Percentiles rank a stretch among this genome's conserved stretches.
phyloP scores from a whole-genome alignment of 805 yeast genomes.

The Hanseniaspora jakobsenii region DNA sequence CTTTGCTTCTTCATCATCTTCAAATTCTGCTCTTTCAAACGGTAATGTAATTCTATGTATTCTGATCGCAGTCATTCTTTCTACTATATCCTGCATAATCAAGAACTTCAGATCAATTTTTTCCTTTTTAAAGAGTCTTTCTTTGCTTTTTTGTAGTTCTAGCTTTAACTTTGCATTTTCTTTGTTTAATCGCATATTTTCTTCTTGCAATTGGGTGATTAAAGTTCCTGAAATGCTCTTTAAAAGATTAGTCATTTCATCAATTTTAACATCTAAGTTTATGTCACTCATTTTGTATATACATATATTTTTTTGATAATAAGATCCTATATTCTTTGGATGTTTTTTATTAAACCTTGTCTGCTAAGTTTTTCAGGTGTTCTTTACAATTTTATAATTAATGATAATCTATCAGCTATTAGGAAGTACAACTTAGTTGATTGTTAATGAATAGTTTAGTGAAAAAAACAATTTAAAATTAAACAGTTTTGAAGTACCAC shows the following conservation, averaged over 20 bases:
- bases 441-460: too few relatives aligned
- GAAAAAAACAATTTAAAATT: too few relatives aligned
- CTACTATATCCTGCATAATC: constrained; percentile 14
- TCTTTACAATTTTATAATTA: too few relatives aligned
- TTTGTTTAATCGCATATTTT: constrained; percentile 4
- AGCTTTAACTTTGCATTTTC: constrained; percentile 14
- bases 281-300: neutral
- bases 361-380: too few relatives aligned
- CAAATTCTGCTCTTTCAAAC: constrained; percentile 9
- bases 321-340: too few relatives aligned
- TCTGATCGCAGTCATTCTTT: constrained; percentile 13
- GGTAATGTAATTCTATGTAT: constrained; percentile 13
- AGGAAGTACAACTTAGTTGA: too few relatives aligned
- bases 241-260: neutral
- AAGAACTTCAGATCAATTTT: constrained; percentile 3
- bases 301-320: too few relatives aligned
- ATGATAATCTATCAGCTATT: too few relatives aligned
- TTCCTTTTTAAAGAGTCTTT: constrained; percentile 1
- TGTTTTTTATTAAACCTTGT: too few relatives aligned
- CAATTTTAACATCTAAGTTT: neutral
- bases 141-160: constrained; percentile 1
- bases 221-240: constrained; percentile 6
- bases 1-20: constrained; percentile 13
- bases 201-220: constrained; percentile 5
- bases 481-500: too few relatives aligned